Percentiles rank a stretch among this genome's conserved stretches.
phyloP scores from a whole-genome alignment of 805 yeast species.

The Komagataella kurtzmanii region DNA sequence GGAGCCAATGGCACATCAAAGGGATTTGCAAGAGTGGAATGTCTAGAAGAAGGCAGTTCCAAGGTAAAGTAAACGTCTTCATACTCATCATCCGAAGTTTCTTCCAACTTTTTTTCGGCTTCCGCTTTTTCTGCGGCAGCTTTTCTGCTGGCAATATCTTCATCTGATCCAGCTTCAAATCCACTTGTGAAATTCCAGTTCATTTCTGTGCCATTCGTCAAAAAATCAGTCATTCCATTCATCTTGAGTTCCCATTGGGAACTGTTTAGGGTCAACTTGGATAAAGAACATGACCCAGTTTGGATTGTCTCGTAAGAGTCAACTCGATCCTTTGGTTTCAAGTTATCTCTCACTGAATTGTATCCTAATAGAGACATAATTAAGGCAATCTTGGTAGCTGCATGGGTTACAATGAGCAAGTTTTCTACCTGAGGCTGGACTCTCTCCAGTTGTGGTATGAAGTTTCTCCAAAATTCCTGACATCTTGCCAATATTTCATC shows the following conservation, averaged over 20 bases:
- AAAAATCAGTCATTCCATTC: constrained; percentile 66
- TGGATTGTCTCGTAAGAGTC: constrained; percentile 20
- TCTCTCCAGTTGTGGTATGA: constrained; percentile 44
- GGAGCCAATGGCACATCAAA: not conserved
- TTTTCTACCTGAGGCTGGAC: constrained; percentile 47
- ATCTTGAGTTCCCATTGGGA: constrained; percentile 43
- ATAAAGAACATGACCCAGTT: constrained; percentile 81
- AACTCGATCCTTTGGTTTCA: constrained; percentile 22
- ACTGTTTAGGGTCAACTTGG: constrained; percentile 31
- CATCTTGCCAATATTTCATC: constrained; percentile 57
- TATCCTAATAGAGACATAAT: constrained; percentile 64
- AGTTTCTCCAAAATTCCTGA: constrained; percentile 32
- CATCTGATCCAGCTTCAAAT: constrained; percentile 84
- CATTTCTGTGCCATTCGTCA: constrained; percentile 80
- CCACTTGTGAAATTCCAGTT: constrained; percentile 68
- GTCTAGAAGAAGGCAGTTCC: constrained; percentile 9
- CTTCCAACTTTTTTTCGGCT: not conserved
- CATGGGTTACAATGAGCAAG: constrained; percentile 76
- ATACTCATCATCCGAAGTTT: not conserved
- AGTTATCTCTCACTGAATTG: constrained; percentile 31
- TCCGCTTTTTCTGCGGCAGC: constrained; percentile 3
- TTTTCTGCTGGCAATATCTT: constrained; percentile 54
- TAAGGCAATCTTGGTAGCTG: constrained; percentile 82
- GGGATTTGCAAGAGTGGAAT: not conserved
- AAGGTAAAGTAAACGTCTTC: constrained; percentile 14